phyloP scores from a whole-genome alignment of 2,329 filamentous ascomycete species.

The Microsporum audouinii region DNA sequence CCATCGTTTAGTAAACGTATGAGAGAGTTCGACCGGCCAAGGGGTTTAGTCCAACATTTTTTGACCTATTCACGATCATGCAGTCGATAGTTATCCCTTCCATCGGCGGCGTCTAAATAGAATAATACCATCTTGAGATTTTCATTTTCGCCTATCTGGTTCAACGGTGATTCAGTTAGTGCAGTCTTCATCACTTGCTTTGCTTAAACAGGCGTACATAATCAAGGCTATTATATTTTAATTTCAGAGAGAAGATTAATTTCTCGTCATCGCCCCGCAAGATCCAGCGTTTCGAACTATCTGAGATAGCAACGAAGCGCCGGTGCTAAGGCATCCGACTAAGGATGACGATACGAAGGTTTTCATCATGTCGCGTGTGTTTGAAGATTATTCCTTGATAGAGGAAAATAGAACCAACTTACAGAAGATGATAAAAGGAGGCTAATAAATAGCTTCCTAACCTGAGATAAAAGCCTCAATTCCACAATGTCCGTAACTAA shows the following conservation, averaged over 20 bases:
- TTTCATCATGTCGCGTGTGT: conserved; percentile 59
- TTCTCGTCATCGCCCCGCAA: conserved; percentile 11
- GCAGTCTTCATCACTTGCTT: neutral
- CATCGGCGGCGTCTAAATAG: neutral
- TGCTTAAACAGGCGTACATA: neutral
- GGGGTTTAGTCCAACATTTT: neutral
- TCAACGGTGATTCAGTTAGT: neutral
- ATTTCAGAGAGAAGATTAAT: conserved; percentile 16
- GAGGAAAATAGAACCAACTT: neutral
- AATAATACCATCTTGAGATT: neutral
- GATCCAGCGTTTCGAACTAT: neutral
- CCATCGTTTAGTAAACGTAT: neutral
- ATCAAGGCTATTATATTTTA: neutral
- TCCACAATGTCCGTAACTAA: neutral
- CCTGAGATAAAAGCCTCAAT: neutral
- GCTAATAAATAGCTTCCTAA: neutral
- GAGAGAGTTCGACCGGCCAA: too few relatives aligned
- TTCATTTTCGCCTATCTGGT: neutral
- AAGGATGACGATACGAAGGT: conserved; percentile 87
- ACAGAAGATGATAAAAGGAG: neutral
- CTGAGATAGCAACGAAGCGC: neutral
- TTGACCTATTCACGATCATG: neutral
- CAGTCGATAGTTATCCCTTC: neutral
- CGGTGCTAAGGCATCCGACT: conserved; percentile 54
- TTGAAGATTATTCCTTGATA: neutral